A percentile compares a stretch with the other conserved stretches of the same genome.
Evolutionary conservation across 2,329 filamentous ascomycete species (phyloP).

Genomic region (Thielaviopsis populi): DNA sequence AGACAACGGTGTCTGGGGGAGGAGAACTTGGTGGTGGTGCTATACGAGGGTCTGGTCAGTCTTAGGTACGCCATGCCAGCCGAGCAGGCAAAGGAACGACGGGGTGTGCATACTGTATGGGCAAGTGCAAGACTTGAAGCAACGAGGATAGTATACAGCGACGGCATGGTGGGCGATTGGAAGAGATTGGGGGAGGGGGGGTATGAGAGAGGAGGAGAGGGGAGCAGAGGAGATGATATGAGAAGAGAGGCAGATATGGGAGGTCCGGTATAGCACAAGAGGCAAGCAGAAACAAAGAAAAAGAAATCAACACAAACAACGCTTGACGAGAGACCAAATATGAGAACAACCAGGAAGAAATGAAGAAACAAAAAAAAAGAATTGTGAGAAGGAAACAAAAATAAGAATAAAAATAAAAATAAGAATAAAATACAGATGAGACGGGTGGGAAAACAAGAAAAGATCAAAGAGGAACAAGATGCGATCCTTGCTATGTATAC

Average conservation of each 20-base stretch:
- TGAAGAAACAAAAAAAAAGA: background rate
- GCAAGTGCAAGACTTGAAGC: slow-evolving; percentile 6
- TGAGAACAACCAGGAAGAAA: background rate
- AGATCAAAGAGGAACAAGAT: slow-evolving; percentile 2
- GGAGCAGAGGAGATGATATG: too few species aligned
- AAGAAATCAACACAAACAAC: slow-evolving; percentile 1
- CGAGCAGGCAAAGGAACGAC: background rate
- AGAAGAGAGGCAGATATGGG: background rate
- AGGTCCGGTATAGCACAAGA: background rate
- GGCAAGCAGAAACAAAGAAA: slow-evolving; percentile 1
- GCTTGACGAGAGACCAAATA: background rate
- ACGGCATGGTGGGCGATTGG: background rate
- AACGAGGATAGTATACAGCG: background rate
- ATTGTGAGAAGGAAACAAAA: background rate
- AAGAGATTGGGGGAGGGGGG: background rate
- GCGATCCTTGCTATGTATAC: background rate
- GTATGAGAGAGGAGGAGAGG: background rate
- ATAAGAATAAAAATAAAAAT: slow-evolving; percentile 1
- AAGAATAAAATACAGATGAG: background rate
- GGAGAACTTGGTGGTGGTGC: background rate
- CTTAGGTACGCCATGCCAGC: background rate
- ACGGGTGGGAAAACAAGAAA: background rate
- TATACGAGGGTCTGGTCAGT: background rate
- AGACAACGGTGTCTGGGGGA: background rate
- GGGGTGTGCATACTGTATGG: slow-evolving; percentile 1